Base-by-base conservation (phyloP, 306 rosid species). In the Cajanus cajan region DNA sequence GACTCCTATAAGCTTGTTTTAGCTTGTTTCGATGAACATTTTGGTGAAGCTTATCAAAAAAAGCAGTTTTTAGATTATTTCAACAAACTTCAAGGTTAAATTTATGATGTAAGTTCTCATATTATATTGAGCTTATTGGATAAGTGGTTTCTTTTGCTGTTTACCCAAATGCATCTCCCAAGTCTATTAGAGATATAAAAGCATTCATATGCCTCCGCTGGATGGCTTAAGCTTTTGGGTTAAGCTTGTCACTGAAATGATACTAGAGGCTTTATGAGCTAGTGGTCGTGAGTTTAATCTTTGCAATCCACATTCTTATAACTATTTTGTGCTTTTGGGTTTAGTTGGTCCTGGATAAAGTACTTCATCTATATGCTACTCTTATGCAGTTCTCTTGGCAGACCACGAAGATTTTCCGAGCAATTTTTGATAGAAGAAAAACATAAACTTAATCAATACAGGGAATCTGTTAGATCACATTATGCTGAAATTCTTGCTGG, bases 341-440 rank as follows among this genome's bases (percentile, higher is more conserved):
- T 57, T 28, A 75, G 55, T 82, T 82, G 50, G 74, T 70, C 18
- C 47, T 71, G 79, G 65, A 64, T 28, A 6, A 70, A 66, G 66
- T 36, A 33, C 68, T 66, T 66, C 73, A 69, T 77, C 21, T 61
- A 24, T 67, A 74, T 71, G 66, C 84, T 71, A 80, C 75, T 78
- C 36, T 83, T 83, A 41, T 87, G 88, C 93, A 95, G 99, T 80
- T 95, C 99, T 71, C 98, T 95, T 48, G 98, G 99, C 70, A 91
- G 83, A 85, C 98, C 99, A 19, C 88, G 97, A 15, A 93, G 98
- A 83, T 93, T 93, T 88, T 95, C 98, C 28, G 85, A 85, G 81
- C 89, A 91, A 65, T 95, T 91, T 85, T 78, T 95, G 87, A 85
- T 81, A 68, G 98, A 92, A 84, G 97, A 95, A 85, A 95, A 85